These are phyloP conservation scores for Mollisiaceae sp. DNA, from an alignment of 2,329 filamentous ascomycete species.

Conservation along the genomic window DNA sequence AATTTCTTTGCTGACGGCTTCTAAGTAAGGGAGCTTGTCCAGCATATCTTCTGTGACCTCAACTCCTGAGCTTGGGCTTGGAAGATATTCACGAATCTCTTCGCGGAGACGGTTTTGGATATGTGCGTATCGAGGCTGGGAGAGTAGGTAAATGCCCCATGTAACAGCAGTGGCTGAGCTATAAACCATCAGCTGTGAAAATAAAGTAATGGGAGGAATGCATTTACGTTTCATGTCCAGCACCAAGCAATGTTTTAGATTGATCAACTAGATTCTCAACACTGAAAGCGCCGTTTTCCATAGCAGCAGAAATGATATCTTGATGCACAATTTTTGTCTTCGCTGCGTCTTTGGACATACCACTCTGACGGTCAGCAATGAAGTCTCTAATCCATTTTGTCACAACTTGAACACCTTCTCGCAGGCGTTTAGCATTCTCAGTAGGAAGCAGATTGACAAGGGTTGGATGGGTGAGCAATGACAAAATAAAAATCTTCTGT, in stretches of 20 bases:
- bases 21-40: constrained; percentile 76
- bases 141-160: constrained; percentile 73
- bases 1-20: constrained; percentile 76
- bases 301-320: constrained; percentile 82
- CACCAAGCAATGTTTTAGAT: constrained; percentile 85
- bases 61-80: constrained; percentile 49
- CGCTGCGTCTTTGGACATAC: constrained; percentile 69
- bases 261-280: constrained; percentile 81
- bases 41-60: constrained; percentile 60
- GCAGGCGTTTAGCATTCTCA: constrained; percentile 60
- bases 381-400: constrained; percentile 63
- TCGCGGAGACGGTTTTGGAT: constrained; percentile 68
- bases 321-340: constrained; percentile 49
- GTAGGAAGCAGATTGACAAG: constrained; percentile 57
- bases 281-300: constrained; percentile 73
- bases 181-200: neutral
- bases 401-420: constrained; percentile 64
- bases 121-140: constrained; percentile 57
- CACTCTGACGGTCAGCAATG: constrained; percentile 61
- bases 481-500: constrained; percentile 45
- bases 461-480: constrained; percentile 50
- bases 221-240: constrained; percentile 74
- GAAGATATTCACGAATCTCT: constrained; percentile 68
- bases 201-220: too few relatives aligned
- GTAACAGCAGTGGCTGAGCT: constrained; percentile 66